These are phyloP conservation scores for Microbotryomycetes sp. DNA, from an alignment of 1,284 basidiomycete genomes.

Conservation along the genomic window DNA sequence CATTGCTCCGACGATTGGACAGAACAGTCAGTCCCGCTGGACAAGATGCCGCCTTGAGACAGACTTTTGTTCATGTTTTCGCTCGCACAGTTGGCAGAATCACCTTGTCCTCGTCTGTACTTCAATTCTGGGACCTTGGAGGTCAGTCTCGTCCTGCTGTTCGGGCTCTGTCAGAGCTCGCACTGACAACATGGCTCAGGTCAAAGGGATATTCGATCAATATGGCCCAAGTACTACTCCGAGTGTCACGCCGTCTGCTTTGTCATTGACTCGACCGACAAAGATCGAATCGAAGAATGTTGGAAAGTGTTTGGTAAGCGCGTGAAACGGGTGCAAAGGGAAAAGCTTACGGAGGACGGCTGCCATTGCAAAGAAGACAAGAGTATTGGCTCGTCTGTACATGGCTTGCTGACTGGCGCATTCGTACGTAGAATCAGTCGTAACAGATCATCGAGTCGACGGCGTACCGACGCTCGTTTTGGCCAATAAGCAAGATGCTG, in stretches of 20 bases:
- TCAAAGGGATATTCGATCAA: conserved; percentile 78
- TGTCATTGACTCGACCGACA: conserved; percentile 81
- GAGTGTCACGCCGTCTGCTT: conserved; percentile 91
- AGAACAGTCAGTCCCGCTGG: conserved; percentile 63
- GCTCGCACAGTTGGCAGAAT: conserved; percentile 69
- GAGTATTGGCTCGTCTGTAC: too few species aligned
- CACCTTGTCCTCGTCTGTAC: conserved; percentile 75
- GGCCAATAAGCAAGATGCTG: conserved; percentile 86
- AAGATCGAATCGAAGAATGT: conserved; percentile 73
- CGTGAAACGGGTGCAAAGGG: neutral
- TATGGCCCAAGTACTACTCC: conserved; percentile 89
- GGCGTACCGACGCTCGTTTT: conserved; percentile 77
- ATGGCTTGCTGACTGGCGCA: too few species aligned
- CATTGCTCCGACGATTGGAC: conserved; percentile 87
- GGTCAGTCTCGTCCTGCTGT: conserved; percentile 38
- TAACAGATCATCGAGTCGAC: conserved; percentile 75
- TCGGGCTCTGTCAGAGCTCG: too few species aligned
- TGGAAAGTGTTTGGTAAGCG: conserved; percentile 84
- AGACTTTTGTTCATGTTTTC: neutral
- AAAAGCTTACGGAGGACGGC: neutral
- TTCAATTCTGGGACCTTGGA: conserved; percentile 91
- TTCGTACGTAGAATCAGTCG: conserved; percentile 58
- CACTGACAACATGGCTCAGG: conserved; percentile 39
- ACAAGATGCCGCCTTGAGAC: neutral
- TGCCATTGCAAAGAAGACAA: neutral